A percentile compares a stretch with the other conserved stretches of the same genome.
phyloP scores from a whole-genome alignment of 2,329 filamentous ascomycete genomes.

The Ceratocystis papillata region DNA sequence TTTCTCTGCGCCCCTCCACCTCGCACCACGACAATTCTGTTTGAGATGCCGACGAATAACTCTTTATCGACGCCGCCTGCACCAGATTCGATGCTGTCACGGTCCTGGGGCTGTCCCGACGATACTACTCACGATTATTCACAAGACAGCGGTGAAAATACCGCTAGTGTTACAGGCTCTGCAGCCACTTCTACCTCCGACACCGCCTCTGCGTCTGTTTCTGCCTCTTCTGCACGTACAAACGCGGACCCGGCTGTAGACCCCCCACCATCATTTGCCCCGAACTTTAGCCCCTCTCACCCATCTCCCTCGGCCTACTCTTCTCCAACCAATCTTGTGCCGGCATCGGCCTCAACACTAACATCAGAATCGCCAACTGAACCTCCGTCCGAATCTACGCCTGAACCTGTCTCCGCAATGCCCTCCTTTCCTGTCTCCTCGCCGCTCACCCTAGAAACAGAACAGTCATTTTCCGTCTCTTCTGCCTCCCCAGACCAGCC shows the following conservation, averaged over 20 bases:
- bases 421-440: not conserved
- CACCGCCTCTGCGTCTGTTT: not conserved
- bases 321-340: not conserved
- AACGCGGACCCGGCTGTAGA: not conserved
- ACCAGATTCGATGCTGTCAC: not conserved
- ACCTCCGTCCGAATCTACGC: not conserved
- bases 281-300: not conserved
- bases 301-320: not conserved
- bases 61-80: conserved; percentile 17
- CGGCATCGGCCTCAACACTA: not conserved
- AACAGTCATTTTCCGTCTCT: not conserved
- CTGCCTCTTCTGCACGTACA: not conserved
- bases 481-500: not conserved
- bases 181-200: not conserved
- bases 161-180: not conserved
- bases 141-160: not conserved
- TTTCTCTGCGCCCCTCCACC: not conserved
- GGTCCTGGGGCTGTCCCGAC: conserved; percentile 15
- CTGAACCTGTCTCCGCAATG: not conserved
- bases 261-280: not conserved
- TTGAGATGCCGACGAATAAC: conserved; percentile 15
- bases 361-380: not conserved
- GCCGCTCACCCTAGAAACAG: not conserved
- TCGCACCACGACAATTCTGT: not conserved
- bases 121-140: conserved; percentile 10